These are phyloP conservation scores for Comarum palustre DNA, from an alignment of 306 rosid species.

Conservation along the genomic window DNA sequence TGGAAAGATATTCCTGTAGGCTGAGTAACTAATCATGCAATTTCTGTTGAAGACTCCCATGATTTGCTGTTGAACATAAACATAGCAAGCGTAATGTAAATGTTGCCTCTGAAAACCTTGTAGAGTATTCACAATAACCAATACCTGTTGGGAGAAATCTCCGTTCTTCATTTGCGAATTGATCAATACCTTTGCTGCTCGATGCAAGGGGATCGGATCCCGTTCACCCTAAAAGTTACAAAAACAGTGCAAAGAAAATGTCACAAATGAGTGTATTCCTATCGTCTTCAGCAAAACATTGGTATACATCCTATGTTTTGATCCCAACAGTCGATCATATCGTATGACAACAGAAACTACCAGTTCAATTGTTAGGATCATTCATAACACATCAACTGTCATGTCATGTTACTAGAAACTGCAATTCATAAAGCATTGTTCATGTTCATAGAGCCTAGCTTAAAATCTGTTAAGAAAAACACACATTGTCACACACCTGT, in stretches of 20 bases:
- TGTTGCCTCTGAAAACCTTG: not conserved
- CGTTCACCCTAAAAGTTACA: conserved; percentile 38
- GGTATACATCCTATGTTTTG: not conserved
- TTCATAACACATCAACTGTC: not conserved
- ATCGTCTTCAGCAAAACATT: not conserved
- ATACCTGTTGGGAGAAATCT: conserved; percentile 76
- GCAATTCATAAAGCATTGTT: not conserved
- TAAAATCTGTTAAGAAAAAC: not conserved
- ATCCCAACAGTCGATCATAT: not conserved
- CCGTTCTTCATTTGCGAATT: conserved; percentile 58
- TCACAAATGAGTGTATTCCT: not conserved
- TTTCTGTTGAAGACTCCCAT: conserved; percentile 57
- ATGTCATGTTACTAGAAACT: not conserved
- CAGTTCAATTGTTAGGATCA: not conserved
- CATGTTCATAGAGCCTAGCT: not conserved
- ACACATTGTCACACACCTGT: conserved; percentile 34
- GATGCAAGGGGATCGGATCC: conserved; percentile 58
- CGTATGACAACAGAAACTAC: not conserved
- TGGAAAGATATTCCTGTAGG: not conserved
- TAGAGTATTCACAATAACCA: not conserved
- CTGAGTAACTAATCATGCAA: conserved; percentile 40
- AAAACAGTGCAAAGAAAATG: not conserved
- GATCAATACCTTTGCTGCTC: conserved; percentile 52
- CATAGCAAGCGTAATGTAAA: not conserved
- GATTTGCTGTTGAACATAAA: conserved; percentile 38